Conservation (phyloP, 257 asterid genomes). For the Solanum lycopersicoides region DNA sequence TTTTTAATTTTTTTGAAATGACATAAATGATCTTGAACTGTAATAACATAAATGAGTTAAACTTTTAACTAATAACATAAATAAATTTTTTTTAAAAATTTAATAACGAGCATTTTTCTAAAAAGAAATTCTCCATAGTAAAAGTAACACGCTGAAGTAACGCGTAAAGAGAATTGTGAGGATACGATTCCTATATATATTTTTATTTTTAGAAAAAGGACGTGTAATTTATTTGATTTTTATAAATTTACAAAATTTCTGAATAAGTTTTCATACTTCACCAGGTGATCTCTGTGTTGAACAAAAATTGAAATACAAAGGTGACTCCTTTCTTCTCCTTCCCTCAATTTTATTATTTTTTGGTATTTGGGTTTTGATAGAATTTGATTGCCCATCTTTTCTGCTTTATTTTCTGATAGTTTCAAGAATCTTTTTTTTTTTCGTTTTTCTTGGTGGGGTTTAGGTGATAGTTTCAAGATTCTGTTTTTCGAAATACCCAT, state of each 20-base stretch:
- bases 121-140: not conserved
- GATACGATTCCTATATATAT: not conserved
- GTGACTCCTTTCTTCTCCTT: not conserved
- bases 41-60: no score
- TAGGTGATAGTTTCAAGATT: no score
- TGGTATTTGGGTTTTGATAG: not conserved
- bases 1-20: no score
- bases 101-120: no score
- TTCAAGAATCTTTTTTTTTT: no score
- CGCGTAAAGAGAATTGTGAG: not conserved
- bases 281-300: not conserved
- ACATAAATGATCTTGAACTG: no score
- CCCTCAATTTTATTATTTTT: not conserved
- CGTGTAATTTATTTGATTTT: not conserved
- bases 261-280: not conserved
- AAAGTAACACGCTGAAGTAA: not conserved
- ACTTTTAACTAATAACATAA: no score
- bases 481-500: no score
- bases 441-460: no score
- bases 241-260: not conserved
- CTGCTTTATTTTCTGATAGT: not conserved
- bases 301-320: not conserved
- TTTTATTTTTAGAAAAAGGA: not conserved
- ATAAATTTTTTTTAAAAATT: no score
- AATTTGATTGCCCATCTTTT: not conserved